Base-by-base conservation (phyloP, 495 filamentous ascomycete genomes). In the Clavariopsis aquatica region DNA sequence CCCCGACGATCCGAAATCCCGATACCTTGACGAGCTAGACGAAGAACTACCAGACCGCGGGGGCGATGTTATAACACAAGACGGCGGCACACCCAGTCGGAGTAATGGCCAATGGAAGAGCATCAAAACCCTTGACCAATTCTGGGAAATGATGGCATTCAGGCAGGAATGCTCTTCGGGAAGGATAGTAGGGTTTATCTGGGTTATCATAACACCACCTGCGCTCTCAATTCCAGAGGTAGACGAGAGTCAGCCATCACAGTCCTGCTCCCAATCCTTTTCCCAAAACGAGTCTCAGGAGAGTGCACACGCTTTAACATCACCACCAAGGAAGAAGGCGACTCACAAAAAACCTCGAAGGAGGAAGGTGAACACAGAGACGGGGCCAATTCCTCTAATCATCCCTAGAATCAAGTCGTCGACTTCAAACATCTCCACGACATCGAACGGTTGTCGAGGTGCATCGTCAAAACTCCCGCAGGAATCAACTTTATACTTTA, bases 61-160 rank as follows among this genome's bases (percentile, higher is more conserved):
- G 9, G 57, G 68, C n/a, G 70, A 76, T 20, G 78, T 79, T 36
- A 69, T 73, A 47, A 77, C 77, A 54, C 43, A 60, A 57, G 34
- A 38, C 10, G 68, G 60, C 38, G 76, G 71, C 20, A 71, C 72
- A 17, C 75, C 73, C 29, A 67, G 75, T n/a, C 64, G 78, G 4
- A 72, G 73, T 20, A 80, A 81, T 15, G 91, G 89, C 0, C 78
- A 83, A 53, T 99, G 94, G 94, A 87, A 84, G 68, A 92, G 87
- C 67, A 87, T 96, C 19, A 85, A 79, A 66, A 88, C 87, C 0
- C 74, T 98, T 29, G 91, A 93, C 29, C 87, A 93, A 66, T 99
- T 99, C 75, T 99, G 94, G 94, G 94, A 99, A 59, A 87, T 94
- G 84, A 98, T 99, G 94, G 88, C 92, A 15, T 97, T 91, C 71